These are phyloP conservation scores for Lactarius deliciosus DNA, from an alignment of 768 basidiomycete species.

Conservation along the genomic window DNA sequence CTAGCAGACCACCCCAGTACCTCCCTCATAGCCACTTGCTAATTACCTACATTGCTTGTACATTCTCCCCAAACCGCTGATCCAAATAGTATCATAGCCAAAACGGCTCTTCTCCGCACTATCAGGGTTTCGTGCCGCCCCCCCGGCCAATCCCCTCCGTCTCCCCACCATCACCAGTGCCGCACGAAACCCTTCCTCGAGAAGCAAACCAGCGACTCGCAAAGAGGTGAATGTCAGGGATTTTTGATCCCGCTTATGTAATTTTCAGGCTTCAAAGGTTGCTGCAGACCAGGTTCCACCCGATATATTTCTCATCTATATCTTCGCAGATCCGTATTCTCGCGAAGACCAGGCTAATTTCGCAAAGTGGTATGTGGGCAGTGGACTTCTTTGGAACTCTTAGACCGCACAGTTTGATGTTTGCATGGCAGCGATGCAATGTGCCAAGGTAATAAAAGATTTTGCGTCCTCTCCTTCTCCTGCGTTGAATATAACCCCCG, in stretches of 20 bases:
- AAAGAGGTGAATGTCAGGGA: constrained; percentile 35
- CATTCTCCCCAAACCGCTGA: too few relatives aligned
- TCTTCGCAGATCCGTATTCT: constrained; percentile 54
- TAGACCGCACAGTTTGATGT: background rate
- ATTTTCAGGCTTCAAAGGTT: constrained; percentile 52
- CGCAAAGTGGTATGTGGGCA: background rate
- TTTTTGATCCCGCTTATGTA: background rate
- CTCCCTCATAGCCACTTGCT: too few relatives aligned
- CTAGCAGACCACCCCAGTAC: too few relatives aligned
- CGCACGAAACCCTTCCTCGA: too few relatives aligned
- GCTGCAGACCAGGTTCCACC: too few relatives aligned
- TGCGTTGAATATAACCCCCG: background rate
- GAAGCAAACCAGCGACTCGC: too few relatives aligned
- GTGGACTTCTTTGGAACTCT: constrained; percentile 45
- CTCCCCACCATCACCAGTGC: too few relatives aligned
- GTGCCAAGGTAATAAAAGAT: constrained; percentile 45
- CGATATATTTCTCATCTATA: background rate
- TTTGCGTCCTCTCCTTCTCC: background rate
- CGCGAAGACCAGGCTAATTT: constrained; percentile 53
- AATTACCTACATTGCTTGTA: too few relatives aligned
- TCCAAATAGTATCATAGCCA: too few relatives aligned
- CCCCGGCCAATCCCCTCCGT: too few relatives aligned
- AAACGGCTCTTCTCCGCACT: too few relatives aligned
- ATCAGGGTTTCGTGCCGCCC: too few relatives aligned
- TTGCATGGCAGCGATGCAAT: constrained; percentile 43